These are phyloP conservation scores for Chlorella sorokiniana DNA, from an alignment of 139 green algal species.

Conservation along the genomic window DNA sequence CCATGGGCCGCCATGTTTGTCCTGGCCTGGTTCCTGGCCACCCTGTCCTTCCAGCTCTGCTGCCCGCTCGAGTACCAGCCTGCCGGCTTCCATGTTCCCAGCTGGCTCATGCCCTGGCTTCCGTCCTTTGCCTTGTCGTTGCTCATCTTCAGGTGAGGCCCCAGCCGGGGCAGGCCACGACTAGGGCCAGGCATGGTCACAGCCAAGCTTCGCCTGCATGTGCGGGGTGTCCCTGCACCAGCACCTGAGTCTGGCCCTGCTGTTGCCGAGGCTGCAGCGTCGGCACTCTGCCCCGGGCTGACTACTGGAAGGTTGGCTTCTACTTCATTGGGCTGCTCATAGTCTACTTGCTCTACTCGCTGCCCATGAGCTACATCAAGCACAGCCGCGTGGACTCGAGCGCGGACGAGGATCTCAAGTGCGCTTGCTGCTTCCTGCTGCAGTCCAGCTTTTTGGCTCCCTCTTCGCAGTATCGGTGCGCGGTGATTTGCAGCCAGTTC, in stretches of 20 bases:
- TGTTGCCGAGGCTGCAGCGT: not conserved
- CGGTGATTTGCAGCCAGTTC: too few species aligned
- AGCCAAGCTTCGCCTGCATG: too few species aligned
- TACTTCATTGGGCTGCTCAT: slow-evolving; percentile 1
- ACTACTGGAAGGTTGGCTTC: not conserved
- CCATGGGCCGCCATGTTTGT: not conserved
- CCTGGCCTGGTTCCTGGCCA: slow-evolving; percentile 2
- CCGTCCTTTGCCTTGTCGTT: slow-evolving; percentile 36
- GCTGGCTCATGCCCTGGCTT: slow-evolving; percentile 45
- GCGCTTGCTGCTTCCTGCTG: not conserved
- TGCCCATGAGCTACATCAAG: slow-evolving; percentile 49
- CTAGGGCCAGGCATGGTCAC: too few species aligned
- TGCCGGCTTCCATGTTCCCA: slow-evolving; percentile 5
- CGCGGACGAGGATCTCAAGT: slow-evolving; percentile 29
- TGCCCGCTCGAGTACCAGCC: slow-evolving; percentile 22
- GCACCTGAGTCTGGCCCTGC: not conserved
- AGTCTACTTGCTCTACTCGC: slow-evolving; percentile 43
- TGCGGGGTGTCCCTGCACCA: not conserved
- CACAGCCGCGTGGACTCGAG: slow-evolving; percentile 15
- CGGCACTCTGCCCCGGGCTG: not conserved
- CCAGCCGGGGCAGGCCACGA: too few species aligned
- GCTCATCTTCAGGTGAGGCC: slow-evolving; percentile 40
- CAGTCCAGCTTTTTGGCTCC: not conserved
- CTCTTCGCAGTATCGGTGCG: too few species aligned
- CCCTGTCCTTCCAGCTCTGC: slow-evolving; percentile 21